Conservation (phyloP, 2,329 filamentous ascomycete species). For the Cytospora piceicola region DNA sequence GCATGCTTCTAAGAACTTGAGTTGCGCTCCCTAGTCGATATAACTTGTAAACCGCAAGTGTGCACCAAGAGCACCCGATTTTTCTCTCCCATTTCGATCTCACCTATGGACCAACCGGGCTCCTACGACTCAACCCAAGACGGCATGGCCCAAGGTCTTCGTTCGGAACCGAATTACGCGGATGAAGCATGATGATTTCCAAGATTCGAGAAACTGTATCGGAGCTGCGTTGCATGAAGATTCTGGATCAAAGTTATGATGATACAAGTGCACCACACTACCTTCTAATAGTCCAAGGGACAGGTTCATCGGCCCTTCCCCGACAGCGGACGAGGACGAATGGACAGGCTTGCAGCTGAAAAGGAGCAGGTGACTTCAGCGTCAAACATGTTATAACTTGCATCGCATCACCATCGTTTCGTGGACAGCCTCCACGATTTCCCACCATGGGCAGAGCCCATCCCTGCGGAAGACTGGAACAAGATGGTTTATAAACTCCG, state of each 20-base stretch:
- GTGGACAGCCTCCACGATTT: background rate
- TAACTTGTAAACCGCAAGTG: background rate
- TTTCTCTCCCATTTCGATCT: too few species aligned
- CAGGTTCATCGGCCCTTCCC: background rate
- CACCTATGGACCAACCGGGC: background rate
- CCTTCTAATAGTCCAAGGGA: background rate
- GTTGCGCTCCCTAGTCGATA: background rate
- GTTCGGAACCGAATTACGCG: background rate
- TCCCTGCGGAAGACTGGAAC: background rate
- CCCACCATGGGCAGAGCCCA: background rate
- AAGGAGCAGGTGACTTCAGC: too few species aligned
- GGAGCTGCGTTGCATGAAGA: background rate
- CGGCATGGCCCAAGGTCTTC: background rate
- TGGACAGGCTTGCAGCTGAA: too few species aligned
- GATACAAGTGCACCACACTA: background rate
- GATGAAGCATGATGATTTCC: background rate
- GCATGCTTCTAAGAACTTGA: background rate
- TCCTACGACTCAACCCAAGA: background rate
- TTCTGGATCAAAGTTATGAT: background rate
- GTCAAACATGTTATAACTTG: background rate
- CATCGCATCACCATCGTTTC: background rate
- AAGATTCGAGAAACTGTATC: background rate
- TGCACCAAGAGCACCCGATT: too few species aligned
- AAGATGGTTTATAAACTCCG: background rate
- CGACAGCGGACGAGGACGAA: too few species aligned